phyloP scores from a whole-genome alignment of 2,329 filamentous ascomycete species.

The Myriosclerotinia scirpicola region DNA sequence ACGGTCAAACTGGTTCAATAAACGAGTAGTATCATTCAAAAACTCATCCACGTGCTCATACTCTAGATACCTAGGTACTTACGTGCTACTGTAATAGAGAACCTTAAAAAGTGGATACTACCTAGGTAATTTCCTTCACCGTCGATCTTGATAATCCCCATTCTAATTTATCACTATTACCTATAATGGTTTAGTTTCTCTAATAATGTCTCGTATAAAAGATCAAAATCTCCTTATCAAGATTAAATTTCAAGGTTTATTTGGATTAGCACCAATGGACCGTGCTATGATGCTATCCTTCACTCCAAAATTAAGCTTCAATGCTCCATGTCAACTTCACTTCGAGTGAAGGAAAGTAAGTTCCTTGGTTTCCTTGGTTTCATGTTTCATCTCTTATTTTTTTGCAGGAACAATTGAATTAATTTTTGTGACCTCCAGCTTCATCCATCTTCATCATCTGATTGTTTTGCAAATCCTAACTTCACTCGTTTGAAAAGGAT shows the following conservation, averaged over 20 bases:
- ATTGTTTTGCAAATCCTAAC: background rate
- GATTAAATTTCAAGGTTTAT: slow-evolving; percentile 1
- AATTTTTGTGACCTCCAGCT: background rate
- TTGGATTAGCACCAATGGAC: background rate
- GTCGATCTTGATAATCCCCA: background rate
- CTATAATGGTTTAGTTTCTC: background rate
- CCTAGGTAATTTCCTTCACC: too few species aligned
- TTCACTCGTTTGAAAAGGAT: slow-evolving; percentile 7
- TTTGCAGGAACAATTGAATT: background rate
- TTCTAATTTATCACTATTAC: background rate
- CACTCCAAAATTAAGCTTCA: too few species aligned
- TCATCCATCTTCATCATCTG: background rate
- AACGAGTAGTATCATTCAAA: too few species aligned
- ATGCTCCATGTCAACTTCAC: too few species aligned
- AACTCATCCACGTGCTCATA: too few species aligned
- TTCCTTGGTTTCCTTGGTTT: too few species aligned
- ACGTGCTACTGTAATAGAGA: too few species aligned
- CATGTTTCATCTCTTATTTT: background rate
- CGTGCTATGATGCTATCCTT: too few species aligned
- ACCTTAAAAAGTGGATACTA: too few species aligned
- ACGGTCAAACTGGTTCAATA: too few species aligned
- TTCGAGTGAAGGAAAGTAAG: too few species aligned
- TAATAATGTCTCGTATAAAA: slow-evolving; percentile 4
- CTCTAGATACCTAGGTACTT: too few species aligned
- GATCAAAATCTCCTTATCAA: slow-evolving; percentile 6